Evolutionary conservation across 2,329 filamentous ascomycete species (phyloP).

Genomic region (Chrysoporthe cubensis): DNA sequence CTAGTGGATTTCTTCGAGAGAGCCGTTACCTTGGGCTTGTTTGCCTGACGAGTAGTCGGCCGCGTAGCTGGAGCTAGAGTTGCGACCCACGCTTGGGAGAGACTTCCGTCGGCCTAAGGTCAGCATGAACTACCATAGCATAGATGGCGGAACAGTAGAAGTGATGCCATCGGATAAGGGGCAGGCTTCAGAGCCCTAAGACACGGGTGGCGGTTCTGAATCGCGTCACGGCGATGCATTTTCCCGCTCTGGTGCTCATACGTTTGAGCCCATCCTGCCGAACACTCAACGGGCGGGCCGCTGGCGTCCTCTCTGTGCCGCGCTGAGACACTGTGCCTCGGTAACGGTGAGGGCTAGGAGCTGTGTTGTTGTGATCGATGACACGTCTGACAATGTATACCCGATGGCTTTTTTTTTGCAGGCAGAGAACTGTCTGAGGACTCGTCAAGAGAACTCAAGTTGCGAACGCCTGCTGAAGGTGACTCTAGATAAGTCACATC

Average conservation of each 20-base stretch:
- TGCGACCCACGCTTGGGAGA: background rate
- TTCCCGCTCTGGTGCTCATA: background rate
- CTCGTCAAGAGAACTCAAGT: too few relatives aligned
- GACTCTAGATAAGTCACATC: background rate
- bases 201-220: background rate
- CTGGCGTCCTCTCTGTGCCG: background rate
- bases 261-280: background rate
- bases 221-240: background rate
- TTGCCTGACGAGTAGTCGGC: background rate
- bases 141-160: background rate
- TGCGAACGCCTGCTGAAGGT: background rate
- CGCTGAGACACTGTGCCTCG: background rate
- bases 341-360: too few relatives aligned
- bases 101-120: background rate
- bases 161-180: background rate
- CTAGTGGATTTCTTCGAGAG: background rate
- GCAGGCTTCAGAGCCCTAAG: background rate
- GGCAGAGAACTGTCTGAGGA: background rate
- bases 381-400: background rate
- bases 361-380: too few relatives aligned
- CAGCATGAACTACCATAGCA: background rate
- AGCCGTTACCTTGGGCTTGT: background rate
- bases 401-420: background rate
- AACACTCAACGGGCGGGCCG: background rate
- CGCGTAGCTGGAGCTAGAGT: background rate